phyloP scores from a whole-genome alignment of 495 filamentous ascomycete genomes.

The Podospora didyma region DNA sequence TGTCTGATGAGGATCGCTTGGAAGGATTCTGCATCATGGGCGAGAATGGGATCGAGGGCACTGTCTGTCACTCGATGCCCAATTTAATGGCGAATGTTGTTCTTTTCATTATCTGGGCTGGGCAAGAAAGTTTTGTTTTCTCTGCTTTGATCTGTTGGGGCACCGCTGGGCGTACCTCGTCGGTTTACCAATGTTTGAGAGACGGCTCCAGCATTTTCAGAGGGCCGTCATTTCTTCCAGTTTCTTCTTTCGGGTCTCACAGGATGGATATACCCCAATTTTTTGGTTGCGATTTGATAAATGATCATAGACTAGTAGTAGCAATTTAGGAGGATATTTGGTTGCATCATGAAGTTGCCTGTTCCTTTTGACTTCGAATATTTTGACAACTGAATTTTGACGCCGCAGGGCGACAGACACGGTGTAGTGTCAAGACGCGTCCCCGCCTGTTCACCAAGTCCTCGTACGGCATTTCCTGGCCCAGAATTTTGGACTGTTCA shows the following conservation, averaged over 20 bases:
- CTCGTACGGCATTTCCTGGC: not conserved
- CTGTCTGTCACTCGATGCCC: not conserved
- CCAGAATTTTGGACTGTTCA: not conserved
- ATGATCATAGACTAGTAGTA: conserved; percentile 3
- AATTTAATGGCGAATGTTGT: conserved; percentile 7
- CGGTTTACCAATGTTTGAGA: not conserved
- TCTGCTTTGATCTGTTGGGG: not conserved
- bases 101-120: not conserved
- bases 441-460: not conserved
- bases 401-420: too few relatives aligned
- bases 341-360: not conserved
- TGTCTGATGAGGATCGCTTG: too few relatives aligned
- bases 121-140: not conserved
- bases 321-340: not conserved
- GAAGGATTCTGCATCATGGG: too few relatives aligned
- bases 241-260: conserved; percentile 23
- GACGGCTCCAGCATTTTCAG: conserved; percentile 1
- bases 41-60: too few relatives aligned
- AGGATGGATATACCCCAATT: conserved; percentile 34
- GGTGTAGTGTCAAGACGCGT: too few relatives aligned
- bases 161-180: conserved; percentile 1
- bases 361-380: not conserved
- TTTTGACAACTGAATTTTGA: too few relatives aligned
- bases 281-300: conserved; percentile 9
- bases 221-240: conserved; percentile 2